Evolutionary conservation across 2,329 filamentous ascomycete genomes (phyloP).

Genomic region (Epichloe sylvatica): DNA sequence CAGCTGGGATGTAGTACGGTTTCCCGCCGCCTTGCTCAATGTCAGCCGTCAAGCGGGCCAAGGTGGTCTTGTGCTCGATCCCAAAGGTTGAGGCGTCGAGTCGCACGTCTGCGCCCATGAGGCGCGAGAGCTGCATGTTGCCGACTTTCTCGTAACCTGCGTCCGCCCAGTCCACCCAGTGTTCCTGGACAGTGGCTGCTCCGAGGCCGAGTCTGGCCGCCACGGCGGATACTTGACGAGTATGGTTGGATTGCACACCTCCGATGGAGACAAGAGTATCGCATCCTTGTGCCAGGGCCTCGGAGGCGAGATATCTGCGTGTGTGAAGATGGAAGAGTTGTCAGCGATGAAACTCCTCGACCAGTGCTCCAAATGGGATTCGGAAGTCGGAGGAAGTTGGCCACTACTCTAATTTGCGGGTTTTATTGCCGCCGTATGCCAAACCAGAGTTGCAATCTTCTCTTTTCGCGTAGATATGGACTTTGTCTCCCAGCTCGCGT

Average conservation of each 20-base stretch:
- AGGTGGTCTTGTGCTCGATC: conserved; percentile 53
- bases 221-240: conserved; percentile 50
- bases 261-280: conserved; percentile 54
- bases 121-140: conserved; percentile 55
- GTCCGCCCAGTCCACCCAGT: conserved; percentile 52
- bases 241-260: conserved; percentile 58
- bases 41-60: conserved; percentile 39
- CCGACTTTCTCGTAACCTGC: conserved; percentile 49
- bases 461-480: conserved; percentile 55
- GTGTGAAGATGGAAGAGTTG: no score
- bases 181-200: conserved; percentile 42
- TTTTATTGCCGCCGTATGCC: conserved; percentile 57
- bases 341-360: background rate
- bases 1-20: conserved; percentile 60
- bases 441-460: conserved; percentile 58
- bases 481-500: conserved; percentile 41
- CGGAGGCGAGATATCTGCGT: conserved; percentile 45
- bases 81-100: conserved; percentile 49
- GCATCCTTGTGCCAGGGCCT: conserved; percentile 41
- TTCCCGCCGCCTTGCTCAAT: conserved; percentile 38
- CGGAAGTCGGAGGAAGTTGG: no score
- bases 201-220: conserved; percentile 44
- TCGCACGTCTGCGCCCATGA: conserved; percentile 52
- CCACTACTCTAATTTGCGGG: conserved; percentile 47
- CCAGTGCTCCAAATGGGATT: background rate